phyloP scores from a whole-genome alignment of 2,329 filamentous ascomycete genomes.

The Eutypella sp. region DNA sequence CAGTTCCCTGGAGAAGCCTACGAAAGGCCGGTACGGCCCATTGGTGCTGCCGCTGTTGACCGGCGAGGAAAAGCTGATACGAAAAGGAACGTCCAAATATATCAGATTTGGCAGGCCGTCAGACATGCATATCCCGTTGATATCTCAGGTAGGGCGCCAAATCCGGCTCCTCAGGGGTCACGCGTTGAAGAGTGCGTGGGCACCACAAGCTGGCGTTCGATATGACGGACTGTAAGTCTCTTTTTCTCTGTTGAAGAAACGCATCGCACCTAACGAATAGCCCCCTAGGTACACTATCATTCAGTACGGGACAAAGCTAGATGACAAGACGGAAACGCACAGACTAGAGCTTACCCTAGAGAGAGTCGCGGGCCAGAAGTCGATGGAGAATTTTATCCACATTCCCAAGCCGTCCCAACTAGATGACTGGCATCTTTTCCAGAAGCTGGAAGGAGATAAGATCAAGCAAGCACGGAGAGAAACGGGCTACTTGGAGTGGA shows the following conservation, averaged over 20 bases:
- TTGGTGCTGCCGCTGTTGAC: conserved; percentile 46
- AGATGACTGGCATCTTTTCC: conserved; percentile 51
- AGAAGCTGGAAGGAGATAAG: conserved; percentile 40
- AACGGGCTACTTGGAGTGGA: conserved; percentile 37
- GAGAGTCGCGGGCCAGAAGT: conserved; percentile 35
- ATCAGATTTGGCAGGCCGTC: conserved; percentile 36
- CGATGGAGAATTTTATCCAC: conserved; percentile 37
- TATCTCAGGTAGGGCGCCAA: conserved; percentile 43
- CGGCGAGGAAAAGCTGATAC: conserved; percentile 42
- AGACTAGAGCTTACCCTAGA: conserved; percentile 43
- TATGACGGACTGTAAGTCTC: conserved; percentile 55
- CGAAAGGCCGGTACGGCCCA: conserved; percentile 41
- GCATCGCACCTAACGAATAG: neutral
- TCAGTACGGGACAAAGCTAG: conserved; percentile 41
- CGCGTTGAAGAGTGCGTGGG: conserved; percentile 44
- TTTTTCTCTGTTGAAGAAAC: conserved; percentile 1
- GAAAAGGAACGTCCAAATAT: conserved; percentile 35
- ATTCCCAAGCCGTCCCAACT: conserved; percentile 50
- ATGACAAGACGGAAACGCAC: conserved; percentile 35
- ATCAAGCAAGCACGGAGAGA: conserved; percentile 35
- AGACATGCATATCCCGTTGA: conserved; percentile 44
- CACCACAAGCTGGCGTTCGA: conserved; percentile 47
- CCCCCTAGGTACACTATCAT: conserved; percentile 41
- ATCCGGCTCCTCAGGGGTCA: conserved; percentile 51
- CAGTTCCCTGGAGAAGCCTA: conserved; percentile 38